A percentile compares a stretch with the other conserved stretches of the same genome.
Conservation (phyloP, 257 asterid genomes). For the Solanum chaucha region DNA sequence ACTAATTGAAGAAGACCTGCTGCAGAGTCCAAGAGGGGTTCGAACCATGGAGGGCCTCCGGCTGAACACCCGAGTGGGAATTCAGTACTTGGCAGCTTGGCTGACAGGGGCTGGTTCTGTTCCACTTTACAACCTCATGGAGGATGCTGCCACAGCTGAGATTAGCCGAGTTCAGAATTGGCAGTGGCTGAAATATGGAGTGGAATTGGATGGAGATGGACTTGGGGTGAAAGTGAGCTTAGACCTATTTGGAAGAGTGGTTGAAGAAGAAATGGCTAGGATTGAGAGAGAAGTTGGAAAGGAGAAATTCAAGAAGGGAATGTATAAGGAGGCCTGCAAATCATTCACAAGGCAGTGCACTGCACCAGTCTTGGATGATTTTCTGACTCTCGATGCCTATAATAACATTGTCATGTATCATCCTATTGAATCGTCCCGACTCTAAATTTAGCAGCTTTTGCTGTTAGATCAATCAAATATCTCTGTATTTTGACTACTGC, state of each 20-base stretch:
- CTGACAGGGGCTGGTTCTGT: slow-evolving; percentile 79
- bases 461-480: neutral
- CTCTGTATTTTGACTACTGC: neutral
- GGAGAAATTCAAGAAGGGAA: slow-evolving; percentile 60
- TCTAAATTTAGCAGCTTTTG: slow-evolving; percentile 9
- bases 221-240: slow-evolving; percentile 57
- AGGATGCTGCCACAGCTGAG: slow-evolving; percentile 97
- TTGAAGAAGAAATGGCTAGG: slow-evolving; percentile 90
- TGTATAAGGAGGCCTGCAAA: slow-evolving; percentile 73
- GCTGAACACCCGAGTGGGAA: slow-evolving; percentile 82
- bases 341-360: slow-evolving; percentile 71
- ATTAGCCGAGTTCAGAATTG: slow-evolving; percentile 94
- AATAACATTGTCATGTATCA: slow-evolving; percentile 56
- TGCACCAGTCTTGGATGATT: slow-evolving; percentile 57
- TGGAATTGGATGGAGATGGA: slow-evolving; percentile 70
- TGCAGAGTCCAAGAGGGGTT: slow-evolving; percentile 61
- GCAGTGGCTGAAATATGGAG: slow-evolving; percentile 88
- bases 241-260: slow-evolving; percentile 76
- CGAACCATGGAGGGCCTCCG: slow-evolving; percentile 92
- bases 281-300: slow-evolving; percentile 71
- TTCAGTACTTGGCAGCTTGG: slow-evolving; percentile 92
- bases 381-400: slow-evolving; percentile 79
- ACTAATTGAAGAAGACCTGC: slow-evolving; percentile 56
- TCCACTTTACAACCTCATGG: slow-evolving; percentile 96
- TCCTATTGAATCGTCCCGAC: slow-evolving; percentile 44